A percentile compares a stretch with the other conserved stretches of the same genome.
Evolutionary conservation across 1,139 yeast genomes (phyloP).

Genomic region (Lodderomyces parapsilosis): DNA sequence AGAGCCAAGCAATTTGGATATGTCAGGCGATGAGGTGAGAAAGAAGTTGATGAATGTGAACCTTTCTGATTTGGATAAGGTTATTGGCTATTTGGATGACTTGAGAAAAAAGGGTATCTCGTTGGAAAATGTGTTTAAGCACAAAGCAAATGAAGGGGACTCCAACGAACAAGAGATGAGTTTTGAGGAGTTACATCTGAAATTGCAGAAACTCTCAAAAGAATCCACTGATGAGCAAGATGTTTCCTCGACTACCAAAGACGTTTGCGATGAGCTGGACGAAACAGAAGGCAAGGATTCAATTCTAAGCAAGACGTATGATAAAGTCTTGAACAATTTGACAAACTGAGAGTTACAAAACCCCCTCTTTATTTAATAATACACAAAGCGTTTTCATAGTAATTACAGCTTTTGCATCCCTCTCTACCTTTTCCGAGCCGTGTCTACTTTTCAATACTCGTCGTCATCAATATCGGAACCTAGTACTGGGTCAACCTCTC

Average conservation of each 20-base stretch:
- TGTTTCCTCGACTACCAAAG: constrained; percentile 6
- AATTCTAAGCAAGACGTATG: constrained; percentile 47
- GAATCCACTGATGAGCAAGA: constrained; percentile 2
- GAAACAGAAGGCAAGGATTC: constrained; percentile 9
- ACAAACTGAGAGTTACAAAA: no score
- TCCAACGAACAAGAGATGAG: constrained; percentile 15
- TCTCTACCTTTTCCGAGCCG: no score
- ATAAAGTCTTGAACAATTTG: constrained; percentile 46
- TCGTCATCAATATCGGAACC: constrained; percentile 34
- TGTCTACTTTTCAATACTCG: constrained; percentile 12
- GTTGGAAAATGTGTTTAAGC: constrained; percentile 49
- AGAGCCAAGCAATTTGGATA: constrained; percentile 16
- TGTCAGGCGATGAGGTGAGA: constrained; percentile 55
- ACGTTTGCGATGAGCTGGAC: constrained; percentile 5
- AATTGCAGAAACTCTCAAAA: constrained; percentile 16
- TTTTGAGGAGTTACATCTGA: constrained; percentile 20
- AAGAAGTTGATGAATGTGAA: constrained; percentile 44
- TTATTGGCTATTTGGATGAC: constrained; percentile 48
- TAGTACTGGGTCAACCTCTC: constrained; percentile 17
- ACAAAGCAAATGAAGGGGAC: constrained; percentile 6
- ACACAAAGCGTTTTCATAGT: no score
- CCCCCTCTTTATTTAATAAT: no score
- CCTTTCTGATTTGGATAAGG: constrained; percentile 52
- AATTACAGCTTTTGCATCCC: no score
- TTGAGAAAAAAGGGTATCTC: constrained; percentile 53